Conservation (phyloP, 2,329 filamentous ascomycete species). For the Cercospora citrullina region DNA sequence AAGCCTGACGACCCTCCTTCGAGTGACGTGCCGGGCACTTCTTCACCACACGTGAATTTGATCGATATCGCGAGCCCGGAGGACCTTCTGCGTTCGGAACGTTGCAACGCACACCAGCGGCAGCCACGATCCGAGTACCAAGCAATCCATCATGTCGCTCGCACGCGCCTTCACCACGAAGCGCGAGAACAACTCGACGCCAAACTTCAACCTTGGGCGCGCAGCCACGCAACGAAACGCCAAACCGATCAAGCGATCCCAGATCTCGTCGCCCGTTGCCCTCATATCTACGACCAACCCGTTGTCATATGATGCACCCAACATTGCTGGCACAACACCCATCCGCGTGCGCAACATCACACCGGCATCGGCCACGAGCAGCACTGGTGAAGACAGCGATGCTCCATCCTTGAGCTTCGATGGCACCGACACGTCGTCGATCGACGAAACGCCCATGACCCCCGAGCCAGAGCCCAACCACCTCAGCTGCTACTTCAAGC, state of each 20-base stretch:
- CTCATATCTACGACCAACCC: conserved; percentile 94
- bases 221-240: conserved; percentile 50
- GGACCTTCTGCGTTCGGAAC: conserved; percentile 11
- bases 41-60: background rate
- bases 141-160: conserved; percentile 54
- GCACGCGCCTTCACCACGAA: conserved; percentile 73
- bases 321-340: conserved; percentile 55
- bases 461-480: conserved; percentile 56
- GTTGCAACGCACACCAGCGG: conserved; percentile 10
- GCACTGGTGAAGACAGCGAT: conserved; percentile 70
- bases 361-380: conserved; percentile 46
- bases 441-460: conserved; percentile 47
- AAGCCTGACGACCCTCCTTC: background rate
- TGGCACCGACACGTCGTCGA: conserved; percentile 65
- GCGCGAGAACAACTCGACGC: conserved; percentile 57
- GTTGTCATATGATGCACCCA: conserved; percentile 90
- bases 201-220: conserved; percentile 40
- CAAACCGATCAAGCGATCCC: conserved; percentile 58
- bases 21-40: background rate
- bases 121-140: conserved; percentile 8
- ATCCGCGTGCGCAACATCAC: conserved; percentile 32
- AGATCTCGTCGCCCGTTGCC: conserved; percentile 86
- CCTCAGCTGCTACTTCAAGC: conserved; percentile 59
- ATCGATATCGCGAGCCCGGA: background rate
- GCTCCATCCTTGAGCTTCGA: conserved; percentile 54